Conservation (phyloP, 106 monocot genomes). For the Iris macrosiphon region DNA sequence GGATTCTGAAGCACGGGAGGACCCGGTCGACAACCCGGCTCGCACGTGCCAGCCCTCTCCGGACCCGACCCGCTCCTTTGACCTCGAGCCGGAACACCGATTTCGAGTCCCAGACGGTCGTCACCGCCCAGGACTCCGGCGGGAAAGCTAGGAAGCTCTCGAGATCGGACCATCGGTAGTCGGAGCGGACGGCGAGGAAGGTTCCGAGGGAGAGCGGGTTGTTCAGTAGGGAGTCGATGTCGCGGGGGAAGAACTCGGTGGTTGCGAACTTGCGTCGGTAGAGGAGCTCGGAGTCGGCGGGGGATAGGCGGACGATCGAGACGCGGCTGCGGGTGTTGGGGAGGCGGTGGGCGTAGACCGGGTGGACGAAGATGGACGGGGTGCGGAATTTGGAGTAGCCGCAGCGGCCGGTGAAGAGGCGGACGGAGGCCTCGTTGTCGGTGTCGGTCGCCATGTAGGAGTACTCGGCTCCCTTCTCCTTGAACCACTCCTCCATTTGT, state of each 20-base stretch:
- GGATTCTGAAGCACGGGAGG: constrained; percentile 20
- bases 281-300: constrained; percentile 9
- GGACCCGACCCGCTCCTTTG: constrained; percentile 5
- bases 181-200: constrained; percentile 16
- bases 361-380: constrained; percentile 26
- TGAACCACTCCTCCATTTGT: constrained; percentile 18
- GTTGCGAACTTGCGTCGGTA: constrained; percentile 13
- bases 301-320: constrained; percentile 6
- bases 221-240: constrained; percentile 21
- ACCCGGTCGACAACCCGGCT: constrained; percentile 14
- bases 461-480: constrained; percentile 15
- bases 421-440: constrained; percentile 23
- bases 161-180: not conserved
- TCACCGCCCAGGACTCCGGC: constrained; percentile 24
- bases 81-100: constrained; percentile 21
- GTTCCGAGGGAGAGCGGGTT: constrained; percentile 33
- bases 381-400: constrained; percentile 27
- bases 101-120: constrained; percentile 23
- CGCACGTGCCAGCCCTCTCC: constrained; percentile 9
- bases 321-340: not conserved
- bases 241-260: constrained; percentile 30
- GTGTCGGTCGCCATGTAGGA: constrained; percentile 30
- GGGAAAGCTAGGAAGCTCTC: constrained; percentile 11
- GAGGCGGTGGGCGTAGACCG: constrained; percentile 22
- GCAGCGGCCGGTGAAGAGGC: constrained; percentile 22